Evolutionary conservation across 2,329 filamentous ascomycete species (phyloP), one percentile per base, ranked within the genome.

Genomic region (Fusarium piperis): DNA sequence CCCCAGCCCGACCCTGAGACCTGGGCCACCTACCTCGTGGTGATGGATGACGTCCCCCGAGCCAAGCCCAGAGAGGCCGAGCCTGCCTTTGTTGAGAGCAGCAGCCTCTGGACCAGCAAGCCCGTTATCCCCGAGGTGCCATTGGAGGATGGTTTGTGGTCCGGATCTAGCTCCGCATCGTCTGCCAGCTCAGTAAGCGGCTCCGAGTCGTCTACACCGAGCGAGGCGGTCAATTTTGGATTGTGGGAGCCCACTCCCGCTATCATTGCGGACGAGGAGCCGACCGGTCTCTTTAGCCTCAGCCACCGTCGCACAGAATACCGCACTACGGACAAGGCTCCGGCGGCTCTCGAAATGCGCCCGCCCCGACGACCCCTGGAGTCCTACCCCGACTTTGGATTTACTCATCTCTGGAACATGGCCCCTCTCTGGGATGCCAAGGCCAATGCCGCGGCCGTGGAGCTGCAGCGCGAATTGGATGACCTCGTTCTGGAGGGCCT

Each of bases 1-100:
- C 79, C 81, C 56, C 73, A 77, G 58, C 74, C 80, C n/a, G 76
- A 81, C 60, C 62, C 63, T 52, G 72, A 75, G 44, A 67, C 67
- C n/a, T 77, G 75, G 75, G 66, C 68, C 15, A 66, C 69, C 28
- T 77, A 77, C 58, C 65, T 77, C 55, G 51, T 74, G n/a, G 67
- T 58, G 26, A 58, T 65, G 56, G 70, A 74, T 35, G 73, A 76
- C 36, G 65, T 63, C 41, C 51, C 68, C 48, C 74, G 76, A 53
- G 73, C 74, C 20, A 77, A 68, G 57, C 77, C 78, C 48, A 62
- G 73, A 62, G 71, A 69, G 59, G 70, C 71, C 39, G 63, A 73
- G 38, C 68, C 66, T 35, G 70, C 73, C 20, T 33, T 35, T 10
- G 62, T 77, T 39, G 62, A 72, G 51, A 77, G 74, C 68, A 70